Percentiles rank a stretch among this genome's conserved stretches.
Evolutionary conservation across 2,329 filamentous ascomycete species (phyloP).

Genomic region (Myrmaecium sp.): DNA sequence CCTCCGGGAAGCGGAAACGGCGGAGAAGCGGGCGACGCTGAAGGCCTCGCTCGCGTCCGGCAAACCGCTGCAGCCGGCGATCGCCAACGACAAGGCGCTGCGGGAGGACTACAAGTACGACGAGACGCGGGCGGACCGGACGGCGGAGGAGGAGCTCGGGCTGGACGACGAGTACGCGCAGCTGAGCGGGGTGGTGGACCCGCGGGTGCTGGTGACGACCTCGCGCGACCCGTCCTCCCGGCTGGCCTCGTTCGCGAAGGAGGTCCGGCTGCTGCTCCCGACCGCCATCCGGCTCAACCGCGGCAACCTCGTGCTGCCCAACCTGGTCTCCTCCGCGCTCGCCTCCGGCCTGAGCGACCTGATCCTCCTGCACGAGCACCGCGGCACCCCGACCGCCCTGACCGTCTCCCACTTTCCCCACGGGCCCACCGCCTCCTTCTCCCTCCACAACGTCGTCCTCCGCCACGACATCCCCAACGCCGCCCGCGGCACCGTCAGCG

Average conservation of each 20-base stretch:
- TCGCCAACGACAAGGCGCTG: constrained; percentile 73
- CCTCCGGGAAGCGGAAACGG: constrained; percentile 79
- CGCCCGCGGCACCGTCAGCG: constrained; percentile 71
- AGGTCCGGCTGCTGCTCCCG: constrained; percentile 67
- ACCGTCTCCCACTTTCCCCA: constrained; percentile 79
- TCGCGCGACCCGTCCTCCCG: constrained; percentile 74
- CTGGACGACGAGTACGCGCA: constrained; percentile 82
- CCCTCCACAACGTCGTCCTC: constrained; percentile 80
- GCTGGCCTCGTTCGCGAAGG: constrained; percentile 80
- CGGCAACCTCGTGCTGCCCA: constrained; percentile 74
- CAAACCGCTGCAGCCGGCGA: constrained; percentile 62
- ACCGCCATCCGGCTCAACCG: constrained; percentile 80
- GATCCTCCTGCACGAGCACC: constrained; percentile 68
- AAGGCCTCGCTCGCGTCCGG: constrained; percentile 76
- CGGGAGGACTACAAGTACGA: constrained; percentile 88
- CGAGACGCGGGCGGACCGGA: constrained; percentile 56
- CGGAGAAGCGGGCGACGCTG: constrained; percentile 76
- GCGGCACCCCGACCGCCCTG: constrained; percentile 79
- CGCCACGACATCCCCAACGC: constrained; percentile 85
- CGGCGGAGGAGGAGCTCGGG: constrained; percentile 50
- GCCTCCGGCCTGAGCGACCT: constrained; percentile 70
- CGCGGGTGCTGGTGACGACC: constrained; percentile 77
- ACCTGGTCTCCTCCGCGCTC: constrained; percentile 68
- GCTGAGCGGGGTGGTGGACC: constrained; percentile 80
- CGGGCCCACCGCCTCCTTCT: constrained; percentile 75